These are phyloP conservation scores for Canavalia gladiata DNA, from an alignment of 306 rosid genomes.

Conservation along the genomic window DNA sequence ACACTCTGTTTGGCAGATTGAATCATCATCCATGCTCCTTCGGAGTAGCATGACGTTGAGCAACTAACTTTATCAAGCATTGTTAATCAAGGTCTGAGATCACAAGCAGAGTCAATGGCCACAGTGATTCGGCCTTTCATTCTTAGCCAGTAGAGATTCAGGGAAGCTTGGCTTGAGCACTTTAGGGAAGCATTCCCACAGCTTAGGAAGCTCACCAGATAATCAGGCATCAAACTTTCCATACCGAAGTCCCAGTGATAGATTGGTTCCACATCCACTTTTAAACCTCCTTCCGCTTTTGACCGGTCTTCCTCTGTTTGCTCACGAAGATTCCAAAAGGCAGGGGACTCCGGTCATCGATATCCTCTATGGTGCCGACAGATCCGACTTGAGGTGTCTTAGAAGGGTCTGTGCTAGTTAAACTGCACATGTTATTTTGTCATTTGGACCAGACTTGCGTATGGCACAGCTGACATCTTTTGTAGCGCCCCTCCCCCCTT, in stretches of 20 bases:
- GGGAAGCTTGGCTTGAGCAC: slow-evolving; percentile 72
- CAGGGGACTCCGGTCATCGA: slow-evolving; percentile 88
- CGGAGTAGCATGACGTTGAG: slow-evolving; percentile 91
- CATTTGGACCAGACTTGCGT: slow-evolving; percentile 92
- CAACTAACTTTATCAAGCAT: slow-evolving; percentile 79
- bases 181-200: slow-evolving; percentile 98
- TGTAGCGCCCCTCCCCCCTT: too few species aligned
- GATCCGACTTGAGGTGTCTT: slow-evolving; percentile 95
- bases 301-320: slow-evolving; percentile 90
- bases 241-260: slow-evolving; percentile 82
- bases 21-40: slow-evolving; percentile 91
- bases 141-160: slow-evolving; percentile 51
- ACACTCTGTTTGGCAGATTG: slow-evolving; percentile 96
- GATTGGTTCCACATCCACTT: slow-evolving; percentile 98
- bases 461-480: slow-evolving; percentile 84
- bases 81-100: slow-evolving; percentile 89
- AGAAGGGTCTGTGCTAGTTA: slow-evolving; percentile 84
- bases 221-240: slow-evolving; percentile 76
- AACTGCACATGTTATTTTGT: slow-evolving; percentile 91
- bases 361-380: slow-evolving; percentile 74
- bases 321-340: slow-evolving; percentile 63
- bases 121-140: slow-evolving; percentile 54
- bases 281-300: slow-evolving; percentile 84
- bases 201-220: slow-evolving; percentile 90
- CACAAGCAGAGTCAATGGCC: slow-evolving; percentile 66